Base-by-base conservation (phyloP, 164 flowering plant genomes). In the Piper betle region DNA sequence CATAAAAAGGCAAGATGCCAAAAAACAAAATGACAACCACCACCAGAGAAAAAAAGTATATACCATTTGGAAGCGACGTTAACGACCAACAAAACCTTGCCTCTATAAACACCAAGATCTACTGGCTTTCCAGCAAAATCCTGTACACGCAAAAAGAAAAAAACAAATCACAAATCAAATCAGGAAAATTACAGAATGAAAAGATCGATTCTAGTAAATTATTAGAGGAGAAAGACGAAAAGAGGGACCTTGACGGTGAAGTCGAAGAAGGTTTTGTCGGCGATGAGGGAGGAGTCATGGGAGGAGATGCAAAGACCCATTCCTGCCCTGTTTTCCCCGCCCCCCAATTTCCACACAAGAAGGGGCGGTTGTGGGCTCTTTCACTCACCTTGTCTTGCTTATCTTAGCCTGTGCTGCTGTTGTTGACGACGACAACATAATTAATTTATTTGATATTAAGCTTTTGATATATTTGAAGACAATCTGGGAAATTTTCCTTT, bases 51-150 rank as follows among this genome's bases (percentile, higher is more conserved):
- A 56, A 39, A 33, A 60, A 41, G 16, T 20, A 55, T 12, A 20
- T 39, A 88, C 97, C 97, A 91, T 81, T 83, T 85, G 54, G 97
- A 91, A 69, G 97, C 97, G 58, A 91, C 96, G 64, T 91, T 91
- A 42, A 91, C 96, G 53, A 86, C 78, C 8, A 91, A 81, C 59
- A 88, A 78, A 42, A 86, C 90, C 68, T 88, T 91, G 52, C 96
- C 97, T 57, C 71, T 82, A 74, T 85, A 91, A 18, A 61, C 64
- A 60, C 82, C 74, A 3, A 91, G 78, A 69, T 85, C 78, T 2
- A 84, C 86, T 64, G 83, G 88, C 37, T 79, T 75, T 6, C 94
- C 91, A 39, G 67, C 80, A 65, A 61, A n/a, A 77, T 91, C 87
- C 97, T 91, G 80, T 63, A 41, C 60, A 43, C 57, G 39, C 37